A percentile compares a stretch with the other conserved stretches of the same genome.
These are phyloP conservation scores for Helicocarpus griseus DNA, from an alignment of 2,329 filamentous ascomycete genomes.

Conservation along the genomic window DNA sequence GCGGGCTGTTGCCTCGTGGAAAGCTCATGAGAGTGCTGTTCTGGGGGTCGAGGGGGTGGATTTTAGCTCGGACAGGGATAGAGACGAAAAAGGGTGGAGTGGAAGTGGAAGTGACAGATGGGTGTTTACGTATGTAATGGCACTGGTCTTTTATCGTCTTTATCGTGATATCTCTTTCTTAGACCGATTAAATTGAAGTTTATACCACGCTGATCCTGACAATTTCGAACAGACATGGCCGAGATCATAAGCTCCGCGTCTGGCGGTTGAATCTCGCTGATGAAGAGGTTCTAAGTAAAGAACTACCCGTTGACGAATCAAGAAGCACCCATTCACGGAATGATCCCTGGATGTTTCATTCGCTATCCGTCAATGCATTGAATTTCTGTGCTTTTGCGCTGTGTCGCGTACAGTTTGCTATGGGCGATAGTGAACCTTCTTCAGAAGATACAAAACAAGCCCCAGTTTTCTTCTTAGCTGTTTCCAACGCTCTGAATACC, in stretches of 20 bases:
- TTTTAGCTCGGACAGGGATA: constrained; percentile 5
- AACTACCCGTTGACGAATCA: constrained; percentile 58
- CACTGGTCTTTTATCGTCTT: not conserved
- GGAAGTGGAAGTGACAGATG: constrained; percentile 47
- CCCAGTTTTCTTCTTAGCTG: constrained; percentile 51
- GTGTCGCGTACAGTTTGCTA: constrained; percentile 44
- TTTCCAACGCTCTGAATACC: constrained; percentile 66
- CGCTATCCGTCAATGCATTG: constrained; percentile 78
- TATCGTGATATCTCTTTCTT: constrained; percentile 10
- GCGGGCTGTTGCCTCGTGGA: constrained; percentile 75
- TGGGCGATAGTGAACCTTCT: constrained; percentile 13
- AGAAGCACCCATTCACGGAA: constrained; percentile 33
- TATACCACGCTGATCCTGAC: not conserved
- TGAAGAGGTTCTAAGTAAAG: constrained; percentile 46
- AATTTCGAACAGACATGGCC: constrained; percentile 61
- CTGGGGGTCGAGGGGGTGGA: constrained; percentile 66
- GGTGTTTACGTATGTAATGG: constrained; percentile 65
- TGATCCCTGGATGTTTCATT: constrained; percentile 76
- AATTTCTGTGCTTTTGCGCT: constrained; percentile 85
- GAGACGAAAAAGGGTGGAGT: not conserved
- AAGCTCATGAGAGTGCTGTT: constrained; percentile 67
- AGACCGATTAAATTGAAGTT: not conserved
- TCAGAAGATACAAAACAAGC: constrained; percentile 10
- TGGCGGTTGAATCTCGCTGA: constrained; percentile 69
- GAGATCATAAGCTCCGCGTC: constrained; percentile 76